Evolutionary conservation across 192 early-diverging fungal genomes (phyloP), one percentile per base, ranked within the genome.

Genomic region (Entrophospora sp.): DNA sequence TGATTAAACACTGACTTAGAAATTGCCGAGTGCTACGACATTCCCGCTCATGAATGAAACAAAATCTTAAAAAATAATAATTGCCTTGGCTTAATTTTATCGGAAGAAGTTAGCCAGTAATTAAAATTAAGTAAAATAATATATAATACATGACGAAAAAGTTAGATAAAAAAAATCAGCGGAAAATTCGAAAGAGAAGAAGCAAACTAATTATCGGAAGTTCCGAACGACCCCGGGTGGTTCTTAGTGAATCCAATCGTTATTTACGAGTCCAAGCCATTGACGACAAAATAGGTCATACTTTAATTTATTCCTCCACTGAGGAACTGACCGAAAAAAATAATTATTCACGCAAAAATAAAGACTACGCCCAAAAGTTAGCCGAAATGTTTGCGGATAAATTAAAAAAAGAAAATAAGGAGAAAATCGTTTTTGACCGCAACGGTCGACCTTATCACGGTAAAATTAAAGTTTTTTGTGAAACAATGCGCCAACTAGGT

Each of bases 381-480:
- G 56, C 32, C 1, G 35, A 59, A 59, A 38, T 37, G 2, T 59
- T 59, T 38, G 56, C 56, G 1, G 35, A 38, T 0, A 59, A 59
- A 59, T 59, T 59, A 36, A 59, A 59, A 28, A 38, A 59, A 38
- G 35, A 24, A 2, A 24, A 24, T 2, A 38, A 37, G 36, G 56
- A 59, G 25, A 59, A 38, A 38, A 59, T 59, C 9, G 22, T 59
- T 59, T 59, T 59, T 59, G 56, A 59, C 56, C 56, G 56, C 20
- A 59, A 59, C 36, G 56, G 34, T 38, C 56, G 56, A 0, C 56
- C 56, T 59, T 59, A 59, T 59, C 56, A 38, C 3, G 56, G 56
- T 1, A 59, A 59, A 38, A 38, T 59, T 22, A 16, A 9, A 25
- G 56, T 59, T 0, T 59, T 59, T 18, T 59, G 56, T 7, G 3